Base-by-base conservation (phyloP, 169 alveolate species). In the Plasmodium yoelii region DNA sequence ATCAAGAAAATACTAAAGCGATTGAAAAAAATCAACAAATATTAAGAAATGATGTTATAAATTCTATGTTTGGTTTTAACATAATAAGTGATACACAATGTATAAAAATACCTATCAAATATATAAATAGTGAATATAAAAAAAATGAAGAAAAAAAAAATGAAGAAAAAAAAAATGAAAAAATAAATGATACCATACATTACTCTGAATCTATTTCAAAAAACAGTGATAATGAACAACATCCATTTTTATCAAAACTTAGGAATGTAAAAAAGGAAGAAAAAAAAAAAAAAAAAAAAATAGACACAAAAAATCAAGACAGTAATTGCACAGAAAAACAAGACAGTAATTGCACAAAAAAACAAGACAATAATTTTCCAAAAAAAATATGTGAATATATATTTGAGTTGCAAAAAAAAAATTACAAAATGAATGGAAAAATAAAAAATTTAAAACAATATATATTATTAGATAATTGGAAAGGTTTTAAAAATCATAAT, bases 1-100 rank as follows among this genome's bases (percentile, higher is more conserved):
- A 80, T 53, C 53, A 80, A 67, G 63, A 64, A 18, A 80, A 39
- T 28, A 22, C 13, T 5, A 49, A 34, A 15, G 39, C 26, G n/a
- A 67, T 80, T 34, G 84, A 65, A 56, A 24, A 4, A 65, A 26
- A 59, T 19, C 90, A 80, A 61, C 55, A 57, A n/a, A 55, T 51
- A 60, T 18, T 80, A 15, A 18, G 90, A 15, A 24, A 72, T 0
- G 90, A 80, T 67, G 51, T 80, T 42, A 28, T 67, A 51, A 80
- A 80, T 28, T 19, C 90, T 2, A 65, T 80, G 90, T 80, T 80
- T 55, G 90, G 90, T 1, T 80, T 80, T 68, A 57, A 80, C 26
- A 67, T 80, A 39, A 80, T 80, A 10, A 80, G 46, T 80, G 82
- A 80, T 26, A 67, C 61, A 1, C 80, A 80, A 15, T 82, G 84